Conservation (phyloP, 2,329 filamentous ascomycete genomes). For the Septoria petroselini region DNA sequence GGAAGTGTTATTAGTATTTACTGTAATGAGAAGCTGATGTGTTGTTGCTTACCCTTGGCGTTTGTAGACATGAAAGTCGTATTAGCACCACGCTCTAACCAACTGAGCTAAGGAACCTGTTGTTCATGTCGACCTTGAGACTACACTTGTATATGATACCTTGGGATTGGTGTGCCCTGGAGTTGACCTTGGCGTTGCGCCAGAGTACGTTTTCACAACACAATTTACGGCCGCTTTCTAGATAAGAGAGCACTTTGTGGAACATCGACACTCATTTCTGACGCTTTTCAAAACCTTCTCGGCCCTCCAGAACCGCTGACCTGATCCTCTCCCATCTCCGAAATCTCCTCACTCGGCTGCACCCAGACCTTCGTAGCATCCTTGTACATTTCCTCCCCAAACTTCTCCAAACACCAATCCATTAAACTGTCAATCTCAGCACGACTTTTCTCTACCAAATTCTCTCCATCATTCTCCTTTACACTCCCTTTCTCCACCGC, state of each 20-base stretch:
- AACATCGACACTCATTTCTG: too few species aligned
- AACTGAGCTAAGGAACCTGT: constrained; percentile 23
- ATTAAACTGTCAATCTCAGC: constrained; percentile 45
- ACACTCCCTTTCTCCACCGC: constrained; percentile 17
- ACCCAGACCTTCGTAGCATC: constrained; percentile 49
- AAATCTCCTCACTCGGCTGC: constrained; percentile 42
- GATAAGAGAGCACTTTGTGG: too few species aligned
- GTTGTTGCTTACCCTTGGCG: constrained; percentile 21
- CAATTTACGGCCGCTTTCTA: too few species aligned
- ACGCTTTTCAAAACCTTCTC: constrained; percentile 46
- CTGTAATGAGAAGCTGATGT: too few species aligned
- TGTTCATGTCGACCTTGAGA: too few species aligned
- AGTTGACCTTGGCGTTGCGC: too few species aligned
- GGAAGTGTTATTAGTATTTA: not conserved
- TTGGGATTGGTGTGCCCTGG: too few species aligned
- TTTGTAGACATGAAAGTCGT: constrained; percentile 9
- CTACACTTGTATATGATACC: too few species aligned
- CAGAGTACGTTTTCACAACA: too few species aligned
- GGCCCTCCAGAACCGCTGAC: constrained; percentile 46
- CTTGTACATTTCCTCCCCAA: constrained; percentile 42
- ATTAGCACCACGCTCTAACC: constrained; percentile 32
- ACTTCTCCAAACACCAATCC: constrained; percentile 46
- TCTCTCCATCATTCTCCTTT: constrained; percentile 31
- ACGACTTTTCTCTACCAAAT: constrained; percentile 38
- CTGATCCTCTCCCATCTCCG: constrained; percentile 44